Conservation (phyloP, 1,139 yeast genomes). For the Trichomonascaceae sp. region DNA sequence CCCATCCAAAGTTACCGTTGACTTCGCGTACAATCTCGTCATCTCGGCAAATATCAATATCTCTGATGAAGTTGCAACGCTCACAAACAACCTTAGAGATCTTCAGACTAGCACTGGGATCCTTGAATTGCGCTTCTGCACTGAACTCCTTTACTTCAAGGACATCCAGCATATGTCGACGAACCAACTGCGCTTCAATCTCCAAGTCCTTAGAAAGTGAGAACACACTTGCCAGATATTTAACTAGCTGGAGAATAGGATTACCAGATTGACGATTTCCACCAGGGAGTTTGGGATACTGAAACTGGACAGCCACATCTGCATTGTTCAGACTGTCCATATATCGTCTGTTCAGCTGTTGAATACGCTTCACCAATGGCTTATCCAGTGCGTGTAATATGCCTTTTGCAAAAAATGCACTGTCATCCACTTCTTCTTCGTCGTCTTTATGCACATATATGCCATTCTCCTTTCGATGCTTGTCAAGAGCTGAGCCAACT, state of each 20-base stretch:
- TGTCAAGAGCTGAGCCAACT: constrained; percentile 40
- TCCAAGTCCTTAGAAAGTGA: constrained; percentile 57
- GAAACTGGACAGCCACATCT: constrained; percentile 56
- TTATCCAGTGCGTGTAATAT: constrained; percentile 46
- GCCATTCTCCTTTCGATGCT: not conserved
- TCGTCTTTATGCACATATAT: constrained; percentile 4
- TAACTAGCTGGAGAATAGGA: constrained; percentile 76
- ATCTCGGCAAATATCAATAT: constrained; percentile 78
- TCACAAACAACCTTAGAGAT: constrained; percentile 71
- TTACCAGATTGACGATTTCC: constrained; percentile 32
- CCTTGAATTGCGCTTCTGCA: constrained; percentile 62
- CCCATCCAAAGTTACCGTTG: constrained; percentile 41
- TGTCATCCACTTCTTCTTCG: constrained; percentile 23
- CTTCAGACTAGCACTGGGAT: constrained; percentile 68
- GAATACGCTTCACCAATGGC: constrained; percentile 61
- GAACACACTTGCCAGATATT: constrained; percentile 67
- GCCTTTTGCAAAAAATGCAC: constrained; percentile 24
- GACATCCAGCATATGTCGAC: constrained; percentile 65
- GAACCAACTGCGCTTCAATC: constrained; percentile 66
- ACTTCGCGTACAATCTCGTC: constrained; percentile 24
- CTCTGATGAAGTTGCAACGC: constrained; percentile 67
- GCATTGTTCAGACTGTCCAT: constrained; percentile 68
- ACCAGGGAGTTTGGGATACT: constrained; percentile 51
- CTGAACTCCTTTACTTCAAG: constrained; percentile 84
- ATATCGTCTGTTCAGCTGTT: constrained; percentile 60